Evolutionary conservation across 345 rosid genomes (phyloP), one percentile per base, ranked within the genome.

Genomic region (Zanthoxylum bungeanum): DNA sequence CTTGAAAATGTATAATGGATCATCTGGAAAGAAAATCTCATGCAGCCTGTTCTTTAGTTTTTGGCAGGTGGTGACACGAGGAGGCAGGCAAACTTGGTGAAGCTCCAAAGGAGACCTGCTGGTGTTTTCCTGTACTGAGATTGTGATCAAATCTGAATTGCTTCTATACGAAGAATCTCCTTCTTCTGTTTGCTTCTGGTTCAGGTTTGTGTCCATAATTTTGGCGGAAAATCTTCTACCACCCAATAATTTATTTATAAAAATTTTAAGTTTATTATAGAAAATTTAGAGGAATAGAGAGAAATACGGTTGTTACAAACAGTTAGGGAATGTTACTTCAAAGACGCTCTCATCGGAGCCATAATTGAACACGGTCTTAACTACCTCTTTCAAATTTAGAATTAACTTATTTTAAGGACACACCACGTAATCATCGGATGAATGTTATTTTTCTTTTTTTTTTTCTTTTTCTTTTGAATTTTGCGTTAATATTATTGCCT

Each of bases 21-120:
- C 91, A 33, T 82, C 91, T 3, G 84, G 79, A 66, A 86, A 86
- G 64, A 86, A 69, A 12, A 82, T 82, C 65, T 86, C 88, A 9
- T 5, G 34, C 2, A 73, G 58, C 21, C 52, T 55, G 25, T 64
- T 46, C 57, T 65, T 56, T 12, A 73, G 63, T 56, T 72, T 72
- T 3, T 63, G 52, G 25, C 33, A 64, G 16, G 75, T 53, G 69
- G 63, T 27, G 28, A 25, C 24, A 6, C 24, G 17, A 0, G 69
- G 69, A 3, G 69, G 75, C 42, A 72, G 12, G 55, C 75, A 52
- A 11, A 63, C 75, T 19, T 28, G 30, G 33, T 72, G 75, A 36
- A 72, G 46, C 60, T 37, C 53, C 14, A 8, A 17, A 9, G 56
- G 21, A 58, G 73, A 11, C 21, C 7, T 31, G 12, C 49, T 44